These are phyloP conservation scores for Calamus simplicifolius DNA, from an alignment of 176 grass and related monocot genomes.

Conservation along the genomic window DNA sequence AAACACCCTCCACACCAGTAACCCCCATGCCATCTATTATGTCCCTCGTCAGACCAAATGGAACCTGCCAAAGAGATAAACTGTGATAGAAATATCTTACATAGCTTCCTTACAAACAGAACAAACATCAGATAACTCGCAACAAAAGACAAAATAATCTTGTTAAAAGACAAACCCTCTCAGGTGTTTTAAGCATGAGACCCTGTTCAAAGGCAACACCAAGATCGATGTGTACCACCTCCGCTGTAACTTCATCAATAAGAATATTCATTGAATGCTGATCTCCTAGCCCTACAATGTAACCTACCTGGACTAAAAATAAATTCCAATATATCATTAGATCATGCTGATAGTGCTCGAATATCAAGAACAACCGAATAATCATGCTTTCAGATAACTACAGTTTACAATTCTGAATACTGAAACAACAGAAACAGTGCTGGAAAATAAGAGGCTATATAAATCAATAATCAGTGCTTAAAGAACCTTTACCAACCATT, in stretches of 20 bases:
- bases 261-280: constrained; percentile 96
- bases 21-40: constrained; percentile 93
- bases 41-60: constrained; percentile 81
- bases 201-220: constrained; percentile 98
- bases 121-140: background rate
- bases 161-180: constrained; percentile 36
- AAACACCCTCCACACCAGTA: constrained; percentile 86
- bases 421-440: too few relatives aligned
- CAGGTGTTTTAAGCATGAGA: constrained; percentile 91
- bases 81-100: background rate
- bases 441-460: too few relatives aligned
- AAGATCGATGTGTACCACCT: constrained; percentile 94
- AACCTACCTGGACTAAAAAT: constrained; percentile 52
- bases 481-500: constrained; percentile 39
- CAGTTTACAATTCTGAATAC: too few relatives aligned
- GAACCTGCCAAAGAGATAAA: constrained; percentile 35
- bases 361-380: too few relatives aligned
- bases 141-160: too few relatives aligned
- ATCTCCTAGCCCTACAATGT: constrained; percentile 96
- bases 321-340: too few relatives aligned
- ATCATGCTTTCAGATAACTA: too few relatives aligned
- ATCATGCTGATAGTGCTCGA: too few relatives aligned
- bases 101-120: background rate
- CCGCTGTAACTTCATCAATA: constrained; percentile 86
- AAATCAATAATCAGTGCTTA: too few relatives aligned